Conservation (phyloP, 2,329 filamentous ascomycete species). For the Xylariaceae sp. region DNA sequence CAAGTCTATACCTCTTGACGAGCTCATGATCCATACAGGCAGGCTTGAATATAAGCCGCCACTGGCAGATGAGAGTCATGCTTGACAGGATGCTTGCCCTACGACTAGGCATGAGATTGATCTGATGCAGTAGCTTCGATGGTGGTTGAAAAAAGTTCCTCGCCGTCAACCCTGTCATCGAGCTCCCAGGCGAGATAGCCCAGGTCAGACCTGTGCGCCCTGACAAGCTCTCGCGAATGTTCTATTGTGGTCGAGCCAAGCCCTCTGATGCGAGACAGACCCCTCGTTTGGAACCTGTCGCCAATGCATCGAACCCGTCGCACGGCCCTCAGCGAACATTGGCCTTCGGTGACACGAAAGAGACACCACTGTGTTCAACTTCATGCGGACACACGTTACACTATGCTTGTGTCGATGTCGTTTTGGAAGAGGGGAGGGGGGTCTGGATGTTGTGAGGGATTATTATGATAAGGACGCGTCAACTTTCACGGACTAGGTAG, state of each 20-base stretch:
- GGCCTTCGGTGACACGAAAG: slow-evolving; percentile 4
- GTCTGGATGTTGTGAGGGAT: background rate
- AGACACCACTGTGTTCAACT: background rate
- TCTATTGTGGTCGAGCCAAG: background rate
- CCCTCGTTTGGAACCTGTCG: background rate
- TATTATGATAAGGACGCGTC: slow-evolving; percentile 1
- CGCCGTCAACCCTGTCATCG: no score
- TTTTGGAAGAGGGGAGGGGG: background rate
- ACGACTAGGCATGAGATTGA: no score
- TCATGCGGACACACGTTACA: slow-evolving; percentile 2
- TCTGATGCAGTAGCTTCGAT: no score
- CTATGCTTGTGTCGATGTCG: slow-evolving; percentile 1
- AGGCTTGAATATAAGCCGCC: background rate
- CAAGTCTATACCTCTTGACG: background rate
- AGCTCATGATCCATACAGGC: background rate
- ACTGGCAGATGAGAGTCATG: background rate
- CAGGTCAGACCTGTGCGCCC: background rate
- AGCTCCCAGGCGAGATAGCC: no score
- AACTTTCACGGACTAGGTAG: background rate
- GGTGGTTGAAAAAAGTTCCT: no score
- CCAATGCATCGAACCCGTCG: background rate
- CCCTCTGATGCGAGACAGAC: background rate
- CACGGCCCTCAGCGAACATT: background rate
- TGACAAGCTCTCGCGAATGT: background rate
- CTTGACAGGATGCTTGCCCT: background rate